These are phyloP conservation scores for Sugiyamaella mastotermitis DNA, from an alignment of 805 yeast species.

Conservation along the genomic window DNA sequence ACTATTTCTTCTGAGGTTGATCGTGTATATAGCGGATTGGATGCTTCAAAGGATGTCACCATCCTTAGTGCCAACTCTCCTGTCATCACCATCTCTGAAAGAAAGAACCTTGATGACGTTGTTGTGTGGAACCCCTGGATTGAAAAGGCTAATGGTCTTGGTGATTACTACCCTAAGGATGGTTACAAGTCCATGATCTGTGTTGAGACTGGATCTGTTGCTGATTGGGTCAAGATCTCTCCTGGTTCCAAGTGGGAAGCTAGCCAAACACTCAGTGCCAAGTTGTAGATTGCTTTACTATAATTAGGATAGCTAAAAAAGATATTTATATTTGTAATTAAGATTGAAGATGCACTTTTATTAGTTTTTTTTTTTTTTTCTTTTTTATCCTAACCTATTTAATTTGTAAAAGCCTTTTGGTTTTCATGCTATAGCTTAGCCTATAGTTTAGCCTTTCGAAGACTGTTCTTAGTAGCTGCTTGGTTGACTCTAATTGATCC, in stretches of 20 bases:
- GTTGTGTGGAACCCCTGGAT: slow-evolving; percentile 99
- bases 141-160: slow-evolving; percentile 73
- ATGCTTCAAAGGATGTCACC: slow-evolving; percentile 43
- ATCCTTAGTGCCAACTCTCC: slow-evolving; percentile 69
- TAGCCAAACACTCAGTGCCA: slow-evolving; percentile 45
- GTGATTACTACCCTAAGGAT: slow-evolving; percentile 77
- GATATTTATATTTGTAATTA: neutral
- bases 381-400: no score
- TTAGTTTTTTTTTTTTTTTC: no score
- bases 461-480: slow-evolving; percentile 22
- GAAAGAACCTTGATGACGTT: slow-evolving; percentile 55
- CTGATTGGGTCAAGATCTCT: slow-evolving; percentile 52
- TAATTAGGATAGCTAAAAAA: neutral
- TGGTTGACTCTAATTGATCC: slow-evolving; percentile 28
- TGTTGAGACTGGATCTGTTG: slow-evolving; percentile 89
- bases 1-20: slow-evolving; percentile 59
- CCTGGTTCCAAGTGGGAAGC: slow-evolving; percentile 79
- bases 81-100: slow-evolving; percentile 51
- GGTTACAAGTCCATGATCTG: slow-evolving; percentile 89
- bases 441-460: no score
- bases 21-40: slow-evolving; percentile 66
- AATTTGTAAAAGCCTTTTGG: no score
- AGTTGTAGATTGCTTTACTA: neutral
- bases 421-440: no score
- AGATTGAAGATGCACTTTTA: no score